These are phyloP conservation scores for Irpex sp. DNA, from an alignment of 1,284 basidiomycete species.

Conservation along the genomic window DNA sequence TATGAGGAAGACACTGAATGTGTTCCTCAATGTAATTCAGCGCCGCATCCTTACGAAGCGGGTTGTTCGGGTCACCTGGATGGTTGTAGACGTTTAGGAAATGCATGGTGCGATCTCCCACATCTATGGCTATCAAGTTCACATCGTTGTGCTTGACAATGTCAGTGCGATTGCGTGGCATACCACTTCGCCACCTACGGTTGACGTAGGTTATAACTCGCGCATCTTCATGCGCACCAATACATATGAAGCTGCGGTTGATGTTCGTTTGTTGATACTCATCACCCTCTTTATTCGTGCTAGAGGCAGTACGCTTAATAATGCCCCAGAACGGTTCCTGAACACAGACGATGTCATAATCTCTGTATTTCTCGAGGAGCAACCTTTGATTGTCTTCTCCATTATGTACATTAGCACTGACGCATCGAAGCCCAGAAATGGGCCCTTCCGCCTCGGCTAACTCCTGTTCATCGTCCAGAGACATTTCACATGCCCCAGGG, in stretches of 20 bases:
- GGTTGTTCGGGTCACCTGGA: neutral
- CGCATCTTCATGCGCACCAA: neutral
- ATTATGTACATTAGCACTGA: neutral
- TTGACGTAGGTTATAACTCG: neutral
- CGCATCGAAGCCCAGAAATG: neutral
- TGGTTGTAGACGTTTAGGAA: slow-evolving; percentile 12
- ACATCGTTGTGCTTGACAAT: neutral
- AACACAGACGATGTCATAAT: neutral
- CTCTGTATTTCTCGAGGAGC: neutral
- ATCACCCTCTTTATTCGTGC: neutral
- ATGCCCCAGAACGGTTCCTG: neutral
- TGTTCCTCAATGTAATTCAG: neutral
- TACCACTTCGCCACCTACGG: neutral
- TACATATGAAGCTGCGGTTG: neutral
- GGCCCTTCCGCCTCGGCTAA: neutral
- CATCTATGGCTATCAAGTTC: neutral
- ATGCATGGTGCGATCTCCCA: neutral
- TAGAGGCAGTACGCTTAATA: slow-evolving; percentile 3
- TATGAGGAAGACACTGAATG: neutral
- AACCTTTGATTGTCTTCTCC: neutral
- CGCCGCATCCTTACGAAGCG: neutral
- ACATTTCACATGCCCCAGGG: too few species aligned
- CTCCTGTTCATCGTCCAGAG: too few species aligned
- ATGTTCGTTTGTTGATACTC: neutral
- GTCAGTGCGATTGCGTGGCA: neutral